Evolutionary conservation across 2,329 filamentous ascomycete species (phyloP).

Genomic region (Pseudopyrenochaeta lycopersici): DNA sequence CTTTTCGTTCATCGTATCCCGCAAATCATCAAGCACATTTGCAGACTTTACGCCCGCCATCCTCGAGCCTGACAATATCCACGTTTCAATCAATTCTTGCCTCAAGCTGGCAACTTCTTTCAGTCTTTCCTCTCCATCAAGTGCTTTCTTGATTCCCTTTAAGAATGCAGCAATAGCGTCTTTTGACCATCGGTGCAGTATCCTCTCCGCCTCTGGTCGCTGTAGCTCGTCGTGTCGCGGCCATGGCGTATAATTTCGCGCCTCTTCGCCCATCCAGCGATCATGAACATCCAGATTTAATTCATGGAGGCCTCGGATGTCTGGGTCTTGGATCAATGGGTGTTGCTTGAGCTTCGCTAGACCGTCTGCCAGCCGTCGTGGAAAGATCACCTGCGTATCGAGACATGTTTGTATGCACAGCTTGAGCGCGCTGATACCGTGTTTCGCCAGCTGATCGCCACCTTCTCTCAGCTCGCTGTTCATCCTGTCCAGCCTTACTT

Average conservation of each 20-base stretch:
- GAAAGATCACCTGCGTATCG: slow-evolving; percentile 79
- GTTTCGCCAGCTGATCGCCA: slow-evolving; percentile 56
- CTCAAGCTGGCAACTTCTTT: slow-evolving; percentile 74
- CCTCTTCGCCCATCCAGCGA: slow-evolving; percentile 82
- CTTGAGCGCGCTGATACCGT: slow-evolving; percentile 71
- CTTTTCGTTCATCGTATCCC: slow-evolving; percentile 73
- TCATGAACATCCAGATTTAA: slow-evolving; percentile 80
- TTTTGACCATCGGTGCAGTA: slow-evolving; percentile 52
- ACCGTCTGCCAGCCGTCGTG: slow-evolving; percentile 74
- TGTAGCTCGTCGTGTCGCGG: slow-evolving; percentile 78
- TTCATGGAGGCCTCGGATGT: slow-evolving; percentile 72
- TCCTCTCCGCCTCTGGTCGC: slow-evolving; percentile 50
- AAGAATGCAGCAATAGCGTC: slow-evolving; percentile 54
- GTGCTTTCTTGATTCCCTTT: slow-evolving; percentile 67
- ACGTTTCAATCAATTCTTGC: slow-evolving; percentile 74
- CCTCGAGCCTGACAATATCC: slow-evolving; percentile 74
- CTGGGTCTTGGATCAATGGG: slow-evolving; percentile 75
- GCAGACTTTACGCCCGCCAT: slow-evolving; percentile 73
- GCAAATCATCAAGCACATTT: slow-evolving; percentile 73
- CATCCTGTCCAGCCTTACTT: slow-evolving; percentile 75
- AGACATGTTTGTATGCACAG: slow-evolving; percentile 81
- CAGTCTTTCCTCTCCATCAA: slow-evolving; percentile 71
- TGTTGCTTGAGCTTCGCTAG: slow-evolving; percentile 73
- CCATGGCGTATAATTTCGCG: slow-evolving; percentile 86
- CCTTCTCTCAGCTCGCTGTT: slow-evolving; percentile 65